Evolutionary conservation across 1,139 yeast species (phyloP), one percentile per base, ranked within the genome.

Genomic region (Suhomyces choctaworum): DNA sequence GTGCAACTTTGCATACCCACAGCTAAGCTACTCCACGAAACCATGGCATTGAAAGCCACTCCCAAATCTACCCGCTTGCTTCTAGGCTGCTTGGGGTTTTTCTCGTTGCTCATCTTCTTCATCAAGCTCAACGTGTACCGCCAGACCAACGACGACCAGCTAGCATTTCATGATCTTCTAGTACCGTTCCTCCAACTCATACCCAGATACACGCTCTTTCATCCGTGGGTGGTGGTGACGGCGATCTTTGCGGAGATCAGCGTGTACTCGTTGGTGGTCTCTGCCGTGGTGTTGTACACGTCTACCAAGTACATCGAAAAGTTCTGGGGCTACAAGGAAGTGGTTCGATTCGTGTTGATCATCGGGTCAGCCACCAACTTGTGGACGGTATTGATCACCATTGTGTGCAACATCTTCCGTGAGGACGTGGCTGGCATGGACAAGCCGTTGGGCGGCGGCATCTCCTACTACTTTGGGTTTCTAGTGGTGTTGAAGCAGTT

Each of bases 401-500:
- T 64, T 39, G 54, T 60, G n/a, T 62, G 60, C 32, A 72, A 67
- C 44, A 50, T 73, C 5, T 39, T 62, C 22, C 53, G 72, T 14
- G 58, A 59, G 10, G 71, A 70, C 42, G 62, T 61, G 4, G 45
- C 45, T 8, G 66, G 69, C 0, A 67, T 72, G 67, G 64, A 62
- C 38, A 57, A 57, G 36, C 76, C 83, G 4, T 62, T 82, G 33
- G 85, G 86, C 37, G 97, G 96, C 0, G 81, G 88, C 14, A 73
- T 80, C 27, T 80, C 88, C 1, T 64, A 87, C 40, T 70, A 84
- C 44, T 68, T 86, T 52, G 92, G 88, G 3, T 83, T 86, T 48
- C 64, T 89, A 40, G 95, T 90, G 22, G 94, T 89, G 7, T 78
- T 88, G 56, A 89, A 88, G 59, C 97, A 90, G 59, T 67, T 87